Evolutionary conservation across 768 basidiomycete species (phyloP).

Genomic region (Suillus brevipes): DNA sequence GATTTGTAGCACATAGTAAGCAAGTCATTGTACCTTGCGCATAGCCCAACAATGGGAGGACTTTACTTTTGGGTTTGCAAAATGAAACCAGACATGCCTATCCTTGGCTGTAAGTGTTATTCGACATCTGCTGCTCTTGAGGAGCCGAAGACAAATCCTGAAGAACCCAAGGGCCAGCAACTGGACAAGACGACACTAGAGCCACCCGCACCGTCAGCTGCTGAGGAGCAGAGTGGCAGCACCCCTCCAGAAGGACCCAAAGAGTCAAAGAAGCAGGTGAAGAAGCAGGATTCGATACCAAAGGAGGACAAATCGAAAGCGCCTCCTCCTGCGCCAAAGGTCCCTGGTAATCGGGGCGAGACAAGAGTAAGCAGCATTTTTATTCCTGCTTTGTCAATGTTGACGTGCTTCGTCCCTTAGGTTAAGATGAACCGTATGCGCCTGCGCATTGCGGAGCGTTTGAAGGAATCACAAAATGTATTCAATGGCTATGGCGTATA

Average conservation of each 20-base stretch:
- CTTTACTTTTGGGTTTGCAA: constrained; percentile 66
- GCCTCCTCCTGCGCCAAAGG: constrained; percentile 33
- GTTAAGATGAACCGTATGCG: constrained; percentile 99
- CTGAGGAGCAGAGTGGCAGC: constrained; percentile 23
- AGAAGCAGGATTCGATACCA: constrained; percentile 36
- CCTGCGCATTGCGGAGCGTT: constrained; percentile 91
- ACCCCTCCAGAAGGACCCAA: constrained; percentile 30
- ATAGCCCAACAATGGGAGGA: constrained; percentile 56
- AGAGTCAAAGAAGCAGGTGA: constrained; percentile 37
- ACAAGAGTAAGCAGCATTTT: constrained; percentile 63
- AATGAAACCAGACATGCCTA: constrained; percentile 54
- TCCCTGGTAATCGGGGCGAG: constrained; percentile 67
- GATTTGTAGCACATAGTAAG: constrained; percentile 59
- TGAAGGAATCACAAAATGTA: constrained; percentile 99
- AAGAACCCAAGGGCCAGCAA: constrained; percentile 35
- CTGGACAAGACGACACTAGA: constrained; percentile 45
- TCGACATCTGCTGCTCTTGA: constrained; percentile 36
- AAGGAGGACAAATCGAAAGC: constrained; percentile 31
- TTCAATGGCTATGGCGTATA: too few relatives aligned
- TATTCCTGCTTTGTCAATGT: background rate
- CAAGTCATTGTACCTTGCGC: background rate
- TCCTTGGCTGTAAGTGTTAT: constrained; percentile 50
- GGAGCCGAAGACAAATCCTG: too few relatives aligned
- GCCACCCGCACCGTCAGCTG: constrained; percentile 43
- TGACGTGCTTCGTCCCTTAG: constrained; percentile 37